These are phyloP conservation scores for Trebouxia sp. DNA, from an alignment of 139 green algal species.

Conservation along the genomic window DNA sequence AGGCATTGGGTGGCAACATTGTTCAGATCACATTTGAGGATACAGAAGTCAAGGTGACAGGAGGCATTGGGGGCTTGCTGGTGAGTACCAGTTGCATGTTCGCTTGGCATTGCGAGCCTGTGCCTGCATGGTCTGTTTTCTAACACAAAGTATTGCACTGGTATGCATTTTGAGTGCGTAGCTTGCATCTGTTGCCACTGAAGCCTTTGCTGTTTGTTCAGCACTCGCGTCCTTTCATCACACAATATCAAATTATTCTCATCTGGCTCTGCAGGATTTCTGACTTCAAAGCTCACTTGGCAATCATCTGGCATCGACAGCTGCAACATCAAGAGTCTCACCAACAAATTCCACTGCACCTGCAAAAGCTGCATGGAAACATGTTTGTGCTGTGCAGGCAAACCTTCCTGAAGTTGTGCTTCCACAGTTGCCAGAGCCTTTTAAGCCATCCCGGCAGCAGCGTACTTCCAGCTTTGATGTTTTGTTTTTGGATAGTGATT, in stretches of 20 bases:
- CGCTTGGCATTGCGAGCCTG: not conserved
- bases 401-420: conserved; percentile 44
- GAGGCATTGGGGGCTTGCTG: conserved; percentile 26
- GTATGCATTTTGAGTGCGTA: no score
- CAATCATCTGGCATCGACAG: no score
- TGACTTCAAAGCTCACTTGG: no score
- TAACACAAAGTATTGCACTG: no score
- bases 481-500: conserved; percentile 48
- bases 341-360: no score
- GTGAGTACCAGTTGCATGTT: not conserved
- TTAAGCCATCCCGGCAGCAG: conserved; percentile 26
- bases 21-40: conserved; percentile 42
- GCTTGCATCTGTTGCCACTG: not conserved
- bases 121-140: no score
- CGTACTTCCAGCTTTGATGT: conserved; percentile 54
- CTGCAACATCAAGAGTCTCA: no score
- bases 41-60: conserved; percentile 33
- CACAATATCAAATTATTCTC: no score
- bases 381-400: conserved; percentile 1
- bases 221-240: no score
- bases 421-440: conserved; percentile 44
- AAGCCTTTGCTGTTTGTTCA: not conserved
- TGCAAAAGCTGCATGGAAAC: no score
- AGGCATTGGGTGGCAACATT: conserved; percentile 10
- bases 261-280: no score